These are phyloP conservation scores for Clausena lansium DNA, from an alignment of 345 rosid genomes.

Conservation along the genomic window DNA sequence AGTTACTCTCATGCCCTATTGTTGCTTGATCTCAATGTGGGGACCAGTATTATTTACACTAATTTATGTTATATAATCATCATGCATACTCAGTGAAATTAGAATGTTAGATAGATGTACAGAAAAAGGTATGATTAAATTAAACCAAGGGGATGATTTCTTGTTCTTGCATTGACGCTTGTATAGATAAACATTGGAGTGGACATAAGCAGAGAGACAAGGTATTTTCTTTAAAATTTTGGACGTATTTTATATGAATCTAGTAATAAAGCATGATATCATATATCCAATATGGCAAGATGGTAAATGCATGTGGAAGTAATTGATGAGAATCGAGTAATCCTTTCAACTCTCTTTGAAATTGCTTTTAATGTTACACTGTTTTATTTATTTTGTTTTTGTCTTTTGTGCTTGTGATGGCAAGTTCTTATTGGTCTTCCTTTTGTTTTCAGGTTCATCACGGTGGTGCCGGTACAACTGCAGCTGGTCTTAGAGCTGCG, in stretches of 20 bases:
- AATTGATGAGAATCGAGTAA: not conserved
- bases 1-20: not conserved
- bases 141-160: not conserved
- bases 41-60: not conserved
- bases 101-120: not conserved
- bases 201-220: not conserved
- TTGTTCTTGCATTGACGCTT: not conserved
- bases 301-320: not conserved
- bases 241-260: not conserved
- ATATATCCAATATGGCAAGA: not conserved
- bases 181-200: not conserved
- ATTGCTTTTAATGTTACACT: not conserved
- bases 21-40: not conserved
- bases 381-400: not conserved
- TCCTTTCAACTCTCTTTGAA: not conserved
- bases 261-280: not conserved
- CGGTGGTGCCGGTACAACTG: conserved; percentile 99
- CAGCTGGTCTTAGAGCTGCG: conserved; percentile 96
- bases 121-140: not conserved
- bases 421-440: not conserved
- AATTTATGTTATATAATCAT: not conserved
- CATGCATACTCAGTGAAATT: not conserved
- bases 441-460: conserved; percentile 82
- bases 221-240: not conserved
- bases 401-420: not conserved